These are phyloP conservation scores for Cyclotella choctawhatcheeana DNA, from an alignment of 108 stramenopile genomes.

Conservation along the genomic window DNA sequence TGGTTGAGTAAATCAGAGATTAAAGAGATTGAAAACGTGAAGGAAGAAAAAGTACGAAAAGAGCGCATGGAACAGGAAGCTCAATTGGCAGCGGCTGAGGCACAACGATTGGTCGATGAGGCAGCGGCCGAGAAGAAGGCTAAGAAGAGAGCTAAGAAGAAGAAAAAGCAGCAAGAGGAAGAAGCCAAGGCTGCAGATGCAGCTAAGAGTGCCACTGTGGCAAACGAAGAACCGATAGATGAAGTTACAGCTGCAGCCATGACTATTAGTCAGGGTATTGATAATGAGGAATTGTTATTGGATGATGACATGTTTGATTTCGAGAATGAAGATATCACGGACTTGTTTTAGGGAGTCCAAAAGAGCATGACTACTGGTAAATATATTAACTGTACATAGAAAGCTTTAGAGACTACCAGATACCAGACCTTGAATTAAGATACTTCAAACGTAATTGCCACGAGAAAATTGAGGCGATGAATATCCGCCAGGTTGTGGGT, in stretches of 20 bases:
- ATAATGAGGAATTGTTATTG: slow-evolving; percentile 63
- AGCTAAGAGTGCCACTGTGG: background rate
- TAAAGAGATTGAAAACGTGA: slow-evolving; percentile 48
- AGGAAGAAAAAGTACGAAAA: slow-evolving; percentile 29
- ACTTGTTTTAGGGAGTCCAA: slow-evolving; percentile 23
- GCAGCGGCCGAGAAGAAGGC: slow-evolving; percentile 40
- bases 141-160: slow-evolving; percentile 44
- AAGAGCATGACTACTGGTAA: too few relatives aligned
- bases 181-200: slow-evolving; percentile 9
- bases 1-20: slow-evolving; percentile 72
- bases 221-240: slow-evolving; percentile 51
- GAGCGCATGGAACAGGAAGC: slow-evolving; percentile 21
- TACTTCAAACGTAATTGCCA: slow-evolving; percentile 28
- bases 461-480: slow-evolving; percentile 5
- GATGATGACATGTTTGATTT: slow-evolving; percentile 67
- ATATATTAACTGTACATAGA: too few relatives aligned
- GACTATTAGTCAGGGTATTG: slow-evolving; percentile 42
- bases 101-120: background rate
- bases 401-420: too few relatives aligned
- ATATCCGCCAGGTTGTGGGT: slow-evolving; percentile 14
- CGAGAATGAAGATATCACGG: slow-evolving; percentile 60
- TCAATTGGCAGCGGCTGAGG: slow-evolving; percentile 23
- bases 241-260: slow-evolving; percentile 61
- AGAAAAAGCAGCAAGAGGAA: slow-evolving; percentile 44
- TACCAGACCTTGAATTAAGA: too few relatives aligned